Percentiles rank a stretch among this genome's conserved stretches.
Conservation (phyloP, 1,284 basidiomycete species). For the Rhodotorula sp. region DNA sequence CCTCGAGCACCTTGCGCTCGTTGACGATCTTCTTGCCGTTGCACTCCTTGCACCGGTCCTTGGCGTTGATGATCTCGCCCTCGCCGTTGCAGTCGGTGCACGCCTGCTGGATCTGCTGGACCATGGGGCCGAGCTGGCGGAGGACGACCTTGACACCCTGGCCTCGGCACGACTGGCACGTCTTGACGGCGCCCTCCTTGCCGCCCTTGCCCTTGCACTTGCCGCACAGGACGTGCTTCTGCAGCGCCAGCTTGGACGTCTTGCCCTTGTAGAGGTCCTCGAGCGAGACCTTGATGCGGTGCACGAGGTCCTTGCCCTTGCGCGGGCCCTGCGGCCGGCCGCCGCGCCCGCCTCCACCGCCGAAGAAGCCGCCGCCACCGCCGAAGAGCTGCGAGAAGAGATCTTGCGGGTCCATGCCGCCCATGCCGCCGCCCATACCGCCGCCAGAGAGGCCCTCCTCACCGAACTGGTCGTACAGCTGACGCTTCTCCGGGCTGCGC, state of each 20-base stretch:
- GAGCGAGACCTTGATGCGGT: constrained; percentile 91
- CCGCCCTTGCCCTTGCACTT: constrained; percentile 96
- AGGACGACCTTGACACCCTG: constrained; percentile 89
- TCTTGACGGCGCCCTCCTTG: constrained; percentile 89
- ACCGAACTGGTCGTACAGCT: constrained; percentile 81
- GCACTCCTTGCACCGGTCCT: constrained; percentile 91
- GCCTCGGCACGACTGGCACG: constrained; percentile 78
- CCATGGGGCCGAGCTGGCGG: constrained; percentile 98
- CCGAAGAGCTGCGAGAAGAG: constrained; percentile 96
- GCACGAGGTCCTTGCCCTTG: constrained; percentile 97
- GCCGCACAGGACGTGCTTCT: constrained; percentile 88
- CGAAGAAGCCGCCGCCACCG: constrained; percentile 57
- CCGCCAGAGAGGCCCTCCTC: constrained; percentile 90
- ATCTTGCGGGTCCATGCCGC: constrained; percentile 91
- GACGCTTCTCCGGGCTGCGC: constrained; percentile 40
- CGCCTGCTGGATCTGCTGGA: constrained; percentile 96
- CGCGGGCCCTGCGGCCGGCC: constrained; percentile 74
- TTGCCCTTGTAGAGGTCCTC: constrained; percentile 99
- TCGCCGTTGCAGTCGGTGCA: constrained; percentile 90
- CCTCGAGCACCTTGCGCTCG: constrained; percentile 97
- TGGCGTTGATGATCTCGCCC: constrained; percentile 91
- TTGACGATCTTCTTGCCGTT: constrained; percentile 92
- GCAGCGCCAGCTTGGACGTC: constrained; percentile 94
- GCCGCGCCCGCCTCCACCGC: constrained; percentile 60
- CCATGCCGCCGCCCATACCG: constrained; percentile 64